Conservation (phyloP, 257 asterid genomes). For the Solanum pinnatisectum region DNA sequence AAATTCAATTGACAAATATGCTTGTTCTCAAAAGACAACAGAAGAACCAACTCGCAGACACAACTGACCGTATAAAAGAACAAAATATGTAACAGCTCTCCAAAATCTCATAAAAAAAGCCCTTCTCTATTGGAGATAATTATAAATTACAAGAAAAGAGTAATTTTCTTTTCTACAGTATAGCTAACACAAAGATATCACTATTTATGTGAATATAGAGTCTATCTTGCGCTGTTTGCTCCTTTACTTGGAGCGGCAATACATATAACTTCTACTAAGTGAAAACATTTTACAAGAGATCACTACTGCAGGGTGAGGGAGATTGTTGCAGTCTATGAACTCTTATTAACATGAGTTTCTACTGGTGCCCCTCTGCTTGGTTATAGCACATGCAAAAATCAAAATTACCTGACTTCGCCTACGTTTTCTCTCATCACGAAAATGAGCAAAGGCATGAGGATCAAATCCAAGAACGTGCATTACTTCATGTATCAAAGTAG, state of each 20-base stretch:
- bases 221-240: neutral
- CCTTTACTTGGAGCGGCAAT: neutral
- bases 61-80: neutral
- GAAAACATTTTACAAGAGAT: neutral
- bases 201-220: neutral
- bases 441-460: conserved; percentile 95
- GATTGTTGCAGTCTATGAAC: neutral
- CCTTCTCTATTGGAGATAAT: neutral
- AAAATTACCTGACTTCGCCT: conserved; percentile 65
- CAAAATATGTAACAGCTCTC: neutral
- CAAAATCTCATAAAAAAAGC: neutral
- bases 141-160: neutral
- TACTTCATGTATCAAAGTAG: conserved; percentile 86
- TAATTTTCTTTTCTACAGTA: neutral
- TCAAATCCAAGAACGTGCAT: conserved; percentile 97
- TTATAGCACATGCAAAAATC: neutral
- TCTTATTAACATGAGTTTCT: neutral
- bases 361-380: neutral
- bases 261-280: neutral
- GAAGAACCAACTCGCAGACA: neutral
- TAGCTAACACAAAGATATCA: neutral
- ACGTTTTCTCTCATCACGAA: conserved; percentile 89
- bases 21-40: neutral
- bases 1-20: neutral
- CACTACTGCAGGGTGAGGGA: neutral